Conservation (phyloP, 1,139 yeast genomes). For the Geotrichum europaeum region DNA sequence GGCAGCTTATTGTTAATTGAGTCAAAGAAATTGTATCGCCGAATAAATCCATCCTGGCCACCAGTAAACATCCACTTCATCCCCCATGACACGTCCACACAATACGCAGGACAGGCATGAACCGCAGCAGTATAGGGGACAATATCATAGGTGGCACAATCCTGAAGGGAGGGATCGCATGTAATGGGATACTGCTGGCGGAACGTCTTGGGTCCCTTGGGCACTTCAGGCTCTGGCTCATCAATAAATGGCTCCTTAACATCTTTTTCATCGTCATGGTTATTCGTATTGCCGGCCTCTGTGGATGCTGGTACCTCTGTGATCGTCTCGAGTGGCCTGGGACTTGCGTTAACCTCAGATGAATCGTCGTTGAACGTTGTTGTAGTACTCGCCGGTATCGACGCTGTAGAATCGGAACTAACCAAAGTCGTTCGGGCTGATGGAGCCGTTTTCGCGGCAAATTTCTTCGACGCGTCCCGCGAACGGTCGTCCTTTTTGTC, state of each 20-base stretch:
- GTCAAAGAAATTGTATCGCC: slow-evolving; percentile 80
- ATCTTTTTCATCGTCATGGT: slow-evolving; percentile 10
- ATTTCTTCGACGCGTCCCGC: neutral
- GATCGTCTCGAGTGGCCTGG: slow-evolving; percentile 1
- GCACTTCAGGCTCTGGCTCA: neutral
- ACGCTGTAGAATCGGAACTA: neutral
- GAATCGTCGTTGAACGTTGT: slow-evolving; percentile 12
- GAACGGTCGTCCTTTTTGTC: neutral
- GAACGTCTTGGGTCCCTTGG: slow-evolving; percentile 17
- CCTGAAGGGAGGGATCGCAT: slow-evolving; percentile 18
- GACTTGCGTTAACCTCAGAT: slow-evolving; percentile 2
- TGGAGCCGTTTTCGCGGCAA: neutral
- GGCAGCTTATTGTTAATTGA: slow-evolving; percentile 88
- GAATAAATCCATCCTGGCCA: slow-evolving; percentile 90
- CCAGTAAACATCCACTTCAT: slow-evolving; percentile 89
- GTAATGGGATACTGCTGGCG: slow-evolving; percentile 24
- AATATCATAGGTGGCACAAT: slow-evolving; percentile 34
- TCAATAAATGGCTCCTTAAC: slow-evolving; percentile 2
- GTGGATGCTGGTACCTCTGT: neutral
- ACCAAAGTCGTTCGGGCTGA: neutral
- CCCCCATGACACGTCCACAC: slow-evolving; percentile 73
- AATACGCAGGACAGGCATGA: slow-evolving; percentile 49
- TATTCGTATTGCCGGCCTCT: neutral
- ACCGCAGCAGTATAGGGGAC: slow-evolving; percentile 41
- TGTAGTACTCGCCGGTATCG: neutral